Evolutionary conservation across 495 filamentous ascomycete species (phyloP).

Genomic region (Bathelium albidoporum): DNA sequence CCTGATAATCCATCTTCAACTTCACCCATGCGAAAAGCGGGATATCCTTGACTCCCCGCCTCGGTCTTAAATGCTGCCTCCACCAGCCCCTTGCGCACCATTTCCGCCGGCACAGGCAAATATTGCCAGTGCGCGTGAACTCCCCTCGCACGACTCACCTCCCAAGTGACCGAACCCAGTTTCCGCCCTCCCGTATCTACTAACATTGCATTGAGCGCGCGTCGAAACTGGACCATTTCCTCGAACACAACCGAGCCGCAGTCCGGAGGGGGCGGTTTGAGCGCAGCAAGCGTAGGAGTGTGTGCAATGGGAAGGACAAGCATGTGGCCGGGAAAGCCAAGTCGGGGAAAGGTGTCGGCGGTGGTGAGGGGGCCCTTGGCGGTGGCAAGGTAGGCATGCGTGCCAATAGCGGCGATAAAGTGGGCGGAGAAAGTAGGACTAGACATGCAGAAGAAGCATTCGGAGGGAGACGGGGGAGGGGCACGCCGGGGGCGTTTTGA

Average conservation of each 20-base stretch:
- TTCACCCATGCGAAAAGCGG: slow-evolving; percentile 34
- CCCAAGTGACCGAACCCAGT: slow-evolving; percentile 82
- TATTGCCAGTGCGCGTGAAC: slow-evolving; percentile 95
- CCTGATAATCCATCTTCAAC: slow-evolving; percentile 36
- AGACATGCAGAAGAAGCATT: slow-evolving; percentile 90
- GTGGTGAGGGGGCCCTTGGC: slow-evolving; percentile 83
- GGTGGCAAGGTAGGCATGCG: slow-evolving; percentile 75
- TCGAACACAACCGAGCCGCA: slow-evolving; percentile 39
- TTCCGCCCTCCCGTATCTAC: slow-evolving; percentile 11
- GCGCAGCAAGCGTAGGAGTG: slow-evolving; percentile 51
- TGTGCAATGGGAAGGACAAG: slow-evolving; percentile 85
- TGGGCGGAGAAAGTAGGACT: slow-evolving; percentile 75
- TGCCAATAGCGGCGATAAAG: slow-evolving; percentile 77
- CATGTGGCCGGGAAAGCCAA: slow-evolving; percentile 75
- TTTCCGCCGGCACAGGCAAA: slow-evolving; percentile 57
- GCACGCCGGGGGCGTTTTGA: slow-evolving; percentile 44
- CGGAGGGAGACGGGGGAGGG: slow-evolving; percentile 58
- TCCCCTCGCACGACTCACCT: slow-evolving; percentile 65
- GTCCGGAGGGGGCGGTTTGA: slow-evolving; percentile 34
- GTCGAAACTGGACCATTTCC: slow-evolving; percentile 75
- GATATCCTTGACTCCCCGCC: slow-evolving; percentile 66
- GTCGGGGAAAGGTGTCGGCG: slow-evolving; percentile 49
- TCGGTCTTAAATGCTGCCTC: slow-evolving; percentile 77
- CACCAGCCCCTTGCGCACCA: slow-evolving; percentile 58
- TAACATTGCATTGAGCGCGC: slow-evolving; percentile 63